Conservation (phyloP, 1,284 basidiomycete genomes). For the Naganishia liquefaciens region DNA sequence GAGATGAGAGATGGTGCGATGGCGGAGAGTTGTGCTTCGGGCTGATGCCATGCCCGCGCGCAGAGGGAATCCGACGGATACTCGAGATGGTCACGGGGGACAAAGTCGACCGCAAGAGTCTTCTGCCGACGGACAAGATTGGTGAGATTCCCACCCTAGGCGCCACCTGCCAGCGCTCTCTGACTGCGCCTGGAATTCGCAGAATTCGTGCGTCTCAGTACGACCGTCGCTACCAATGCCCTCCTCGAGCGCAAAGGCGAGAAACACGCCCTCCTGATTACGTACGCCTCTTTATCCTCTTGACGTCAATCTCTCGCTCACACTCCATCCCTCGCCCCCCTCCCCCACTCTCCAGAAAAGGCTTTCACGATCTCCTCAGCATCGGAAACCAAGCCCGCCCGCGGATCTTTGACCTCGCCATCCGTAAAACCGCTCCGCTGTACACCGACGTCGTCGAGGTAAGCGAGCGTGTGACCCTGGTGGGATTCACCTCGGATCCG, state of each 20-base stretch:
- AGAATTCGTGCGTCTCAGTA: slow-evolving; percentile 91
- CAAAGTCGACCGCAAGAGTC: slow-evolving; percentile 65
- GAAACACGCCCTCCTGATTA: slow-evolving; percentile 86
- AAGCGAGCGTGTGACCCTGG: slow-evolving; percentile 90
- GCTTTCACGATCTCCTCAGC: slow-evolving; percentile 68
- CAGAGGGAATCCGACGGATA: slow-evolving; percentile 77
- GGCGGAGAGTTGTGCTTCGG: neutral
- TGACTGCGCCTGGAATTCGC: slow-evolving; percentile 30
- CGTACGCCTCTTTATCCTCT: slow-evolving; percentile 53
- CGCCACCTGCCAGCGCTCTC: neutral
- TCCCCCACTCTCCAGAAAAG: slow-evolving; percentile 10
- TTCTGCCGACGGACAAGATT: slow-evolving; percentile 78
- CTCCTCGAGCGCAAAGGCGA: slow-evolving; percentile 91
- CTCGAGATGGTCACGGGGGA: slow-evolving; percentile 73
- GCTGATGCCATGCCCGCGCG: neutral
- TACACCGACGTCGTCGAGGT: slow-evolving; percentile 83
- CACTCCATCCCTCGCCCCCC: no score
- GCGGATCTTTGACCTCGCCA: slow-evolving; percentile 79
- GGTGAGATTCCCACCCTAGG: slow-evolving; percentile 48
- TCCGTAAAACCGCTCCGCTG: slow-evolving; percentile 73
- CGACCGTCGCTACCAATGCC: slow-evolving; percentile 95
- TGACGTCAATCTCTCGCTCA: slow-evolving; percentile 33
- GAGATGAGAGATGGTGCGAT: slow-evolving; percentile 55
- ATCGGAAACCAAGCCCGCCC: slow-evolving; percentile 94
- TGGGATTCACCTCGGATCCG: slow-evolving; percentile 90